These are phyloP conservation scores for Trypanosoma congolense DNA, from an alignment of 208 protist genomes.

Conservation along the genomic window DNA sequence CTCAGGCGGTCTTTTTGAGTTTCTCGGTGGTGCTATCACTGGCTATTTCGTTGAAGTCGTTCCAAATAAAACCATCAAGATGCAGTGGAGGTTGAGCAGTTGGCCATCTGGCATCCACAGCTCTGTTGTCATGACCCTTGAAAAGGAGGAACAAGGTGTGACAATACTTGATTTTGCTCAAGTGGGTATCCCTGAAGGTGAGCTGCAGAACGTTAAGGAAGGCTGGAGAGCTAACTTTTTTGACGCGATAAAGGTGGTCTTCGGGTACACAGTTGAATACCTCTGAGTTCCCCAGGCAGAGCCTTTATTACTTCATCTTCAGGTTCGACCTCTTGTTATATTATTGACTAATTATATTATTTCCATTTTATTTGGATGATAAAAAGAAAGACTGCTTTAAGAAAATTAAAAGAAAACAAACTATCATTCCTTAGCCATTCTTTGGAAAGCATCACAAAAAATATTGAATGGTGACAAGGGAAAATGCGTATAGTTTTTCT, in stretches of 20 bases:
- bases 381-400: no score
- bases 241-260: slow-evolving; percentile 90
- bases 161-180: slow-evolving; percentile 89
- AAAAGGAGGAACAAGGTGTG: slow-evolving; percentile 81
- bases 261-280: slow-evolving; percentile 87
- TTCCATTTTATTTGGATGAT: no score
- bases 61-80: slow-evolving; percentile 63
- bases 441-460: no score
- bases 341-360: slow-evolving; percentile 8
- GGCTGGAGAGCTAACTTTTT: slow-evolving; percentile 93
- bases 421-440: no score
- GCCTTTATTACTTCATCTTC: slow-evolving; percentile 1
- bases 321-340: slow-evolving; percentile 4
- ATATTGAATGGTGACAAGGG: no score
- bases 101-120: slow-evolving; percentile 88
- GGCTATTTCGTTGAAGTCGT: slow-evolving; percentile 90
- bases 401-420: no score
- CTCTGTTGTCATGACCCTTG: slow-evolving; percentile 87
- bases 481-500: no score
- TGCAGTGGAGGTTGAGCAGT: slow-evolving; percentile 90
- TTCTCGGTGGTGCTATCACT: slow-evolving; percentile 87
- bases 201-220: slow-evolving; percentile 85
- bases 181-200: slow-evolving; percentile 86
- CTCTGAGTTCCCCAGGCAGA: slow-evolving; percentile 30
- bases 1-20: slow-evolving; percentile 80